A percentile compares a stretch with the other conserved stretches of the same genome.
Evolutionary conservation across 2,329 filamentous ascomycete species (phyloP).

Genomic region (Bipolaris zeicola): DNA sequence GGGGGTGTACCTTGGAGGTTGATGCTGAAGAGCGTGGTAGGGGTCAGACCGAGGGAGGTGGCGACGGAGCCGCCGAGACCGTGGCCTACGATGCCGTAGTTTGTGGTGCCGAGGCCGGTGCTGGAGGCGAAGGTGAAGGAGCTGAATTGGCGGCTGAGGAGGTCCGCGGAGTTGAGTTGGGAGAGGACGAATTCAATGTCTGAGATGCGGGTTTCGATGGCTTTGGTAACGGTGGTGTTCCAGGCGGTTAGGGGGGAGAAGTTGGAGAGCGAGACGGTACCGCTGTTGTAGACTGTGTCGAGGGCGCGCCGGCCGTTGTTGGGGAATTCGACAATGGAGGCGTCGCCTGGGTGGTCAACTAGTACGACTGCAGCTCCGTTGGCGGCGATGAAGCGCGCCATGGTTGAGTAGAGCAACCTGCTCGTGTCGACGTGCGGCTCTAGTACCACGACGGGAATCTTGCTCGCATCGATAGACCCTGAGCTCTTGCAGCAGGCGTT

Average conservation of each 20-base stretch:
- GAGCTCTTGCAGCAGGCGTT: slow-evolving; percentile 22
- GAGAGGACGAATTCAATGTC: slow-evolving; percentile 31
- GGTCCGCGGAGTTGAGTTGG: slow-evolving; percentile 4
- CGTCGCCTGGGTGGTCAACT: slow-evolving; percentile 58
- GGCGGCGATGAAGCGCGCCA: slow-evolving; percentile 55
- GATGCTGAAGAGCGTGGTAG: slow-evolving; percentile 22
- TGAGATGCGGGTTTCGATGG: slow-evolving; percentile 20
- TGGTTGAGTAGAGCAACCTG: slow-evolving; percentile 52
- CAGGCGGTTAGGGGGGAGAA: slow-evolving; percentile 21
- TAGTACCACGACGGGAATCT: slow-evolving; percentile 47
- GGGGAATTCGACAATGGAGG: slow-evolving; percentile 52
- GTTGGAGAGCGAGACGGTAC: slow-evolving; percentile 20
- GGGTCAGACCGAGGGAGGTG: slow-evolving; percentile 16
- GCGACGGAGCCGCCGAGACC: slow-evolving; percentile 38
- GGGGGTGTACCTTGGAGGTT: slow-evolving; percentile 33
- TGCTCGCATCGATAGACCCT: slow-evolving; percentile 11
- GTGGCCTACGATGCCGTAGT: slow-evolving; percentile 31
- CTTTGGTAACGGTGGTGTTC: slow-evolving; percentile 20
- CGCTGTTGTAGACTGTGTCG: slow-evolving; percentile 28
- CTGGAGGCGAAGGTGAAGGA: slow-evolving; percentile 14
- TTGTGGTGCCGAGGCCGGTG: slow-evolving; percentile 8
- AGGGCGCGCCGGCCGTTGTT: slow-evolving; percentile 14
- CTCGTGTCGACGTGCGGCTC: slow-evolving; percentile 55
- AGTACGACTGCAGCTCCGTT: slow-evolving; percentile 55
- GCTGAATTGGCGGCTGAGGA: slow-evolving; percentile 17